phyloP scores from a whole-genome alignment of 176 grass and related monocot genomes.

The Chloris gayana region DNA sequence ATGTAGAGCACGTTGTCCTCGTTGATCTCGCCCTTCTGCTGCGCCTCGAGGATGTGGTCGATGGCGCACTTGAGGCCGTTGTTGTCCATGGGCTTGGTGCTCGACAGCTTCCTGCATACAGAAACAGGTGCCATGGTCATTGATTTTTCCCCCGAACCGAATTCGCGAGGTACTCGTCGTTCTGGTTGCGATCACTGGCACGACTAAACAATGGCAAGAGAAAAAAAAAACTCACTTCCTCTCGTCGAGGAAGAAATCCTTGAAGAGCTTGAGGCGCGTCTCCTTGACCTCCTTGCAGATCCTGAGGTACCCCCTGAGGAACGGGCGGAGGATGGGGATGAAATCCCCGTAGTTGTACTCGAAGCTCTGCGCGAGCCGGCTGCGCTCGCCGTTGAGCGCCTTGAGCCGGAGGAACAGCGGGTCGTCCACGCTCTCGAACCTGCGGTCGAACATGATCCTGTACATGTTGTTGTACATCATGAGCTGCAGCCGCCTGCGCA shows the following conservation, averaged over 20 bases:
- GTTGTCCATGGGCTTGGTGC: constrained; percentile 51
- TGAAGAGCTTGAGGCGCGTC: constrained; percentile 73
- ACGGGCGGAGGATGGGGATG: constrained; percentile 77
- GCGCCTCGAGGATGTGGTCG: constrained; percentile 88
- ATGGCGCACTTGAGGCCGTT: constrained; percentile 77
- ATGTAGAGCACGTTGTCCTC: constrained; percentile 95
- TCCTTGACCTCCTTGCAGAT: constrained; percentile 85
- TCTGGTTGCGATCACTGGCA: background rate
- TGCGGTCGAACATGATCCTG: constrained; percentile 85
- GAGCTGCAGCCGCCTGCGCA: constrained; percentile 74
- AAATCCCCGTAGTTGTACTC: constrained; percentile 98
- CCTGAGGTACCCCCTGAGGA: constrained; percentile 76
- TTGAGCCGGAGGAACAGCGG: constrained; percentile 65
- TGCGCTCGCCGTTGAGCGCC: constrained; percentile 75
- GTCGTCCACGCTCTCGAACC: constrained; percentile 78
- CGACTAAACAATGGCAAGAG: background rate
- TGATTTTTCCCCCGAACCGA: background rate
- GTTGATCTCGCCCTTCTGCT: constrained; percentile 90
- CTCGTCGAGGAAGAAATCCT: constrained; percentile 91
- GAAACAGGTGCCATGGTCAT: background rate
- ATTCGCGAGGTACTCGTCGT: background rate
- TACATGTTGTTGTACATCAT: constrained; percentile 99
- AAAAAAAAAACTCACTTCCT: constrained; percentile 61
- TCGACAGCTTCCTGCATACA: constrained; percentile 66
- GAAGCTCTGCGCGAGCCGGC: constrained; percentile 91